These are phyloP conservation scores for Eucalyptus dawsonii DNA, from an alignment of 345 rosid species.

Conservation along the genomic window DNA sequence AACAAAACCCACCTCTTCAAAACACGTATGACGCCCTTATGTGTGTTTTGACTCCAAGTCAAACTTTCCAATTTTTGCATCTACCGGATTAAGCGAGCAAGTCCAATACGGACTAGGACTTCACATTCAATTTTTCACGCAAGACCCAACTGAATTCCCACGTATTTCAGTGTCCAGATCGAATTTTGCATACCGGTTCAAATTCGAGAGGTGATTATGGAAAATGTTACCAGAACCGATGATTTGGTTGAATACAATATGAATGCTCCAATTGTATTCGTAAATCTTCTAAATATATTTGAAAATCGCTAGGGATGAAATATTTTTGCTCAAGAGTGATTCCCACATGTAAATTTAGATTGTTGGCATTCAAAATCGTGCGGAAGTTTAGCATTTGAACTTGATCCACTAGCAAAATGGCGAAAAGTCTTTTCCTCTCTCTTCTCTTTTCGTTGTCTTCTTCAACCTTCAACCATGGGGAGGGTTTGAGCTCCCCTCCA, in stretches of 20 bases:
- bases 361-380: neutral
- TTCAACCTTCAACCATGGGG: no score
- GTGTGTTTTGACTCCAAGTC: neutral
- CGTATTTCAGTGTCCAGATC: neutral
- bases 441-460: no score
- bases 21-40: neutral
- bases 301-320: neutral
- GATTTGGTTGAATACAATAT: neutral
- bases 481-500: no score
- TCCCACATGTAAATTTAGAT: neutral
- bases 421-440: fast-evolving
- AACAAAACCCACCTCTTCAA: neutral
- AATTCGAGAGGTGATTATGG: neutral
- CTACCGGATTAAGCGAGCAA: neutral
- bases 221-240: neutral
- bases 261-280: neutral
- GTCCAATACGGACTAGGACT: neutral
- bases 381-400: neutral
- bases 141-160: neutral
- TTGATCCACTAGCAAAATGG: neutral
- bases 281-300: neutral
- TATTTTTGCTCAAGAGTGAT: neutral
- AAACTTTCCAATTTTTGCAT: neutral
- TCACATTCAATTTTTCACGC: neutral
- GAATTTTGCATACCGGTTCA: neutral